phyloP scores from a whole-genome alignment of 1,284 basidiomycete species.

The Golubevia pallescens region DNA sequence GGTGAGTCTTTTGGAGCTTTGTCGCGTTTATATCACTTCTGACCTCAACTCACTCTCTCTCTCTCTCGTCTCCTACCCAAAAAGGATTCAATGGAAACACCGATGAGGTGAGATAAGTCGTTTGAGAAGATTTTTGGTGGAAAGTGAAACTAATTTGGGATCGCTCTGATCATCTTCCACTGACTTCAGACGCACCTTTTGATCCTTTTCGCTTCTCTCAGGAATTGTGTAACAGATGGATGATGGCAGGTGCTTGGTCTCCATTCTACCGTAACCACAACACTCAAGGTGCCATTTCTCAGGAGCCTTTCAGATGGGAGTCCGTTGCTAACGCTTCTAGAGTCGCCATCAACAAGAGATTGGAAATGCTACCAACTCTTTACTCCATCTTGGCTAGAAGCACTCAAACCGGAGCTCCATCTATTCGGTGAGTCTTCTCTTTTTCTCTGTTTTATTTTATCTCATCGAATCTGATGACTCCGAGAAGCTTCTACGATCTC shows the following conservation, averaged over 20 bases:
- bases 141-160: too few relatives aligned
- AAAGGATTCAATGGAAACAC: conserved; percentile 70
- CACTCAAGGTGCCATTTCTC: conserved; percentile 28
- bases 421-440: conserved; percentile 6
- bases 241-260: conserved; percentile 29
- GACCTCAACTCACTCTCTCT: neutral
- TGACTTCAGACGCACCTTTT: conserved; percentile 7
- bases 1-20: too few relatives aligned
- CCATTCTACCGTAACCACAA: conserved; percentile 44
- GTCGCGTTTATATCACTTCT: neutral
- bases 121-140: too few relatives aligned
- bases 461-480: too few relatives aligned
- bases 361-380: conserved; percentile 27
- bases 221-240: conserved; percentile 72
- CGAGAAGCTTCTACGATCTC: too few relatives aligned
- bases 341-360: conserved; percentile 30
- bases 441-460: too few relatives aligned
- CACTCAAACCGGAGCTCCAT: conserved; percentile 22
- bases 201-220: conserved; percentile 8
- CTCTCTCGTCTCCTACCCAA: conserved; percentile 16
- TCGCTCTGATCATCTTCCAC: neutral
- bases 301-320: conserved; percentile 40
- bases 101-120: conserved; percentile 68
- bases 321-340: conserved; percentile 30
- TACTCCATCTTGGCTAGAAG: conserved; percentile 27